Evolutionary conservation across 371 early-diverging fungal genomes (phyloP).

Genomic region (Apophysomyces variabilis): DNA sequence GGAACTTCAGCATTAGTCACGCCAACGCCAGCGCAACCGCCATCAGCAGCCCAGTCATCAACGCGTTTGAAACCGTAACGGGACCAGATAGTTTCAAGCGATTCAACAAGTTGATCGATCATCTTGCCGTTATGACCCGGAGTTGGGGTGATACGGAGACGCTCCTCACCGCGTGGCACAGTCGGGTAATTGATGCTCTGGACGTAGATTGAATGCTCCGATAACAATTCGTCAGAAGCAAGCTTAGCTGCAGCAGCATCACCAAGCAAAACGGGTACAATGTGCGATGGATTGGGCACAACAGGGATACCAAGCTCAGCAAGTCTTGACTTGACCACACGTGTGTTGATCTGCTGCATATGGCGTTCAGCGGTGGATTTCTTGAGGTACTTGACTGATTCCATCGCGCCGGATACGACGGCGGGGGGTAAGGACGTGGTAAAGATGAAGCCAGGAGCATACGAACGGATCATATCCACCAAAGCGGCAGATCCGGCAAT

Average conservation of each 20-base stretch:
- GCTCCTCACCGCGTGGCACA: constrained; percentile 94
- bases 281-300: constrained; percentile 97
- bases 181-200: constrained; percentile 98
- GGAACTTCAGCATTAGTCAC: constrained; percentile 34
- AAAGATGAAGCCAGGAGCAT: constrained; percentile 99
- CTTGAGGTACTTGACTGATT: constrained; percentile 91
- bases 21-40: constrained; percentile 93
- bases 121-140: constrained; percentile 89
- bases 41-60: constrained; percentile 82
- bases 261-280: constrained; percentile 96
- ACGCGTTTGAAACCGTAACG: constrained; percentile 84
- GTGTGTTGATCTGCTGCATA: constrained; percentile 90
- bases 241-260: constrained; percentile 93
- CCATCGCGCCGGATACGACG: constrained; percentile 89
- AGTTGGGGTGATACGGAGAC: constrained; percentile 97
- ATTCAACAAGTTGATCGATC: constrained; percentile 84
- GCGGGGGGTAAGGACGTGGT: constrained; percentile 98
- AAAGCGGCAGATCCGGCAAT: constrained; percentile 89
- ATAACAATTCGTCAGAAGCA: constrained; percentile 90
- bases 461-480: constrained; percentile 97
- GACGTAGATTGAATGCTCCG: constrained; percentile 92
- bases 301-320: constrained; percentile 91
- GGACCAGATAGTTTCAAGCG: constrained; percentile 87
- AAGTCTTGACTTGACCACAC: constrained; percentile 83
- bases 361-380: constrained; percentile 83